phyloP scores from a whole-genome alignment of 805 yeast species.

The Tetrapisispora taiwanensis region DNA sequence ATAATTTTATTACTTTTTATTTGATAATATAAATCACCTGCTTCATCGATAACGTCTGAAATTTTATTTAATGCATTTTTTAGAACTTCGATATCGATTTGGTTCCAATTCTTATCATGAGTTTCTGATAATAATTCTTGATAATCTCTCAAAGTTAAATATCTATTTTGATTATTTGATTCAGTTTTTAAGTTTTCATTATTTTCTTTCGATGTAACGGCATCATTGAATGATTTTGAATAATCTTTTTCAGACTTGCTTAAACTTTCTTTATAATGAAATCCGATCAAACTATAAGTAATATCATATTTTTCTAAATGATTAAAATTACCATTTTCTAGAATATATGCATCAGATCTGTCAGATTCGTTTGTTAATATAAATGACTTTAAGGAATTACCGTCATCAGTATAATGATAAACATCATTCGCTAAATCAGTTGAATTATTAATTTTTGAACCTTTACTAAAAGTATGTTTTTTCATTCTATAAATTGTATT shows the following conservation, averaged over 20 bases:
- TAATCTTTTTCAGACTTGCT: conserved; percentile 17
- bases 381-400: conserved; percentile 19
- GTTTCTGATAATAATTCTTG: conserved; percentile 26
- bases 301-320: conserved; percentile 16
- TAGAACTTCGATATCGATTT: conserved; percentile 13
- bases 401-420: conserved; percentile 19
- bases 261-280: conserved; percentile 9
- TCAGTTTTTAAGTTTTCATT: not conserved
- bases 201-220: not conserved
- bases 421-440: conserved; percentile 18
- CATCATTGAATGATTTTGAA: not conserved
- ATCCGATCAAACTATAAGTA: conserved; percentile 21
- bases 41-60: conserved; percentile 34
- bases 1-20: conserved; percentile 33
- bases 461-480: conserved; percentile 19
- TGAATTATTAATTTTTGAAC: conserved; percentile 12
- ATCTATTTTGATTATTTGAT: conserved; percentile 5
- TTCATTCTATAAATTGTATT: conserved; percentile 11
- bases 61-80: conserved; percentile 24
- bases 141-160: conserved; percentile 24
- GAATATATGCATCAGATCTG: conserved; percentile 17
- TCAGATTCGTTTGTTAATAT: conserved; percentile 15
- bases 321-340: conserved; percentile 13
- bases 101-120: conserved; percentile 20
- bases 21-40: conserved; percentile 37